Evolutionary conservation across 805 yeast species (phyloP), one percentile per base, ranked within the genome.

Genomic region (Starmerella roubikii): DNA sequence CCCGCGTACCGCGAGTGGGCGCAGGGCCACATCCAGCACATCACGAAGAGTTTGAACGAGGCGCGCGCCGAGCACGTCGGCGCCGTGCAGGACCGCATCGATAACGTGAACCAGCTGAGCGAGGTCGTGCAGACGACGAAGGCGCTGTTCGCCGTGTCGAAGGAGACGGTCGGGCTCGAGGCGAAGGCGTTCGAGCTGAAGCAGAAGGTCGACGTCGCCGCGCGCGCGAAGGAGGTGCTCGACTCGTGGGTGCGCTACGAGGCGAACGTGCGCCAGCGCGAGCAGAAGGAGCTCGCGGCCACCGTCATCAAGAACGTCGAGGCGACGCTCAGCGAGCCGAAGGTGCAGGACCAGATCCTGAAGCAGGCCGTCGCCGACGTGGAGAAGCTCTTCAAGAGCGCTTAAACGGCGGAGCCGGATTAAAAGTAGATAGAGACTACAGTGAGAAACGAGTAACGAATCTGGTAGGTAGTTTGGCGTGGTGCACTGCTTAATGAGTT

Each of bases 221-320:
- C 68, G 47, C 94, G 85, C 71, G 97, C 97, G 58, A 85, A 81
- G 70, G 68, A 91, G 42, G 94, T 88, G 45, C 76, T 91, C 60
- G 98, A 91, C 68, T 84, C 97, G 13, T 91, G 98, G 98, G 96
- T 86, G 55, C 83, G 97, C 75, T 82, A 81, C 66, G 98, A 91
- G 72, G 79, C 83, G 53, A 85, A 84, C 61, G 91, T 86, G 53
- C 88, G 96, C 71, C 94, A 84, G 71, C 67, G 76, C 59, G 94
- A 91, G 72, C 98, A 91, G 72, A 73, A 77, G 65, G 94, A 83
- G 65, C 76, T 91, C 56, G 76, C 93, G 52, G 67, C 80, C 58
- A 57, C 85, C 42, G 94, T 91, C 50, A 81, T 85, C 60, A 68
- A 85, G 39, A 85, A 83, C 70, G 91, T 88, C 56, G 76, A 82